Conservation (phyloP, 2,329 filamentous ascomycete species). For the Cryphonectria parasitica region DNA sequence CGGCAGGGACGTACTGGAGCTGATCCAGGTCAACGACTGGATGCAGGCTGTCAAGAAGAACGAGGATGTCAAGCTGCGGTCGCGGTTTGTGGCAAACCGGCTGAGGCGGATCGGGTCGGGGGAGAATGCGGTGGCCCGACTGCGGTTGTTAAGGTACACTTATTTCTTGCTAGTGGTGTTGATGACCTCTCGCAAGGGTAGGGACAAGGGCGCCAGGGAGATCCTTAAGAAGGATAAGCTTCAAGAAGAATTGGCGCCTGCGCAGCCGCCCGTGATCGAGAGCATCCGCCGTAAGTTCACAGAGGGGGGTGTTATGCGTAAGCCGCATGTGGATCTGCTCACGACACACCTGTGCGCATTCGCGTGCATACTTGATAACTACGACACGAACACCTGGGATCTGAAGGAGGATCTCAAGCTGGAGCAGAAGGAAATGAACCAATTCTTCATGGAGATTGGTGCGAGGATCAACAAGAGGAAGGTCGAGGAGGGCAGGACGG, state of each 20-base stretch:
- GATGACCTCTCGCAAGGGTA: constrained; percentile 50
- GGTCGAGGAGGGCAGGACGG: constrained; percentile 59
- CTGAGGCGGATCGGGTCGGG: constrained; percentile 58
- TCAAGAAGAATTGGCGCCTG: constrained; percentile 57
- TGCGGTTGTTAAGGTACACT: constrained; percentile 65
- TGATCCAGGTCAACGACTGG: constrained; percentile 75
- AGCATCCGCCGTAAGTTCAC: constrained; percentile 72
- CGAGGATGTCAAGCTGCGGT: constrained; percentile 59
- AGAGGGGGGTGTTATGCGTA: constrained; percentile 65
- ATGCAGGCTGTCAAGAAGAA: constrained; percentile 65
- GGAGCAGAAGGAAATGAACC: constrained; percentile 70
- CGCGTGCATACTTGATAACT: constrained; percentile 73
- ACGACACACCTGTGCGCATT: constrained; percentile 75
- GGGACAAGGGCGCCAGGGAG: constrained; percentile 50
- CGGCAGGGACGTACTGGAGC: constrained; percentile 67
- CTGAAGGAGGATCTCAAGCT: constrained; percentile 73
- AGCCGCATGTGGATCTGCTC: constrained; percentile 72
- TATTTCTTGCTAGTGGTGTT: constrained; percentile 61
- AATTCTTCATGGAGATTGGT: constrained; percentile 78
- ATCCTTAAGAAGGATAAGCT: constrained; percentile 68
- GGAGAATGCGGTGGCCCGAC: constrained; percentile 54
- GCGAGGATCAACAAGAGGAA: constrained; percentile 66
- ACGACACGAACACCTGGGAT: constrained; percentile 70
- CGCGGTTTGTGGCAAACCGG: constrained; percentile 68
- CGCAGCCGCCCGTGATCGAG: constrained; percentile 66